phyloP scores from a whole-genome alignment of 1,284 basidiomycete species.

The Heterobasidion occidentale region DNA sequence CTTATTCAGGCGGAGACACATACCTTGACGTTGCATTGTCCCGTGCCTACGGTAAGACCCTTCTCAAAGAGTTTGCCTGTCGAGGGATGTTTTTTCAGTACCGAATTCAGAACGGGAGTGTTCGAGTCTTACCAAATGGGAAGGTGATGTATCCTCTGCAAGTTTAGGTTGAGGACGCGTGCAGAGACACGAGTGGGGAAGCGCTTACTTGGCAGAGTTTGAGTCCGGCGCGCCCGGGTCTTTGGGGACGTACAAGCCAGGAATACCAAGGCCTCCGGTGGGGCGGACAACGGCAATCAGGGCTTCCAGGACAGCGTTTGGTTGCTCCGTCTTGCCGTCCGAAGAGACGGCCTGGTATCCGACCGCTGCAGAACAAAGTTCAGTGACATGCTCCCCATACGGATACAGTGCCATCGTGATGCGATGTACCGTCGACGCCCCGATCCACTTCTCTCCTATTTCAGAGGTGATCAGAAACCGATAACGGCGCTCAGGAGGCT shows the following conservation, averaged over 20 bases:
- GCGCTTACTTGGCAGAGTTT: conserved; percentile 35
- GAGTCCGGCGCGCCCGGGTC: conserved; percentile 46
- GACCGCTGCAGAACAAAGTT: conserved; percentile 24
- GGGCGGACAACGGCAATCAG: conserved; percentile 42
- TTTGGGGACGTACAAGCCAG: conserved; percentile 42
- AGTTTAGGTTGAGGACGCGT: not conserved
- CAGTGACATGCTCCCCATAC: not conserved
- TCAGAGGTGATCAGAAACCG: not conserved
- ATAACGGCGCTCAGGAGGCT: not conserved
- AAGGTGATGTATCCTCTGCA: conserved; percentile 39
- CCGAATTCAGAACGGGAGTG: not conserved
- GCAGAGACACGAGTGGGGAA: not conserved
- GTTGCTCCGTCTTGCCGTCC: conserved; percentile 44
- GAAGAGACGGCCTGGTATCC: conserved; percentile 44
- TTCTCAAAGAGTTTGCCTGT: conserved; percentile 44
- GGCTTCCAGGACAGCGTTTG: conserved; percentile 41
- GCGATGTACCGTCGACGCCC: conserved; percentile 36
- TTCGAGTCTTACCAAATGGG: conserved; percentile 29
- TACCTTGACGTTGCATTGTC: conserved; percentile 49
- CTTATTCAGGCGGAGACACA: not conserved
- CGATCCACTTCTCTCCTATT: conserved; percentile 39
- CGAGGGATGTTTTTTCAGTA: not conserved
- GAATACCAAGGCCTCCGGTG: conserved; percentile 44
- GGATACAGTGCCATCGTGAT: conserved; percentile 3
- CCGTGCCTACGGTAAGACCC: conserved; percentile 40